Evolutionary conservation across 257 asterid species (phyloP).

Genomic region (Leonotis leonurus): DNA sequence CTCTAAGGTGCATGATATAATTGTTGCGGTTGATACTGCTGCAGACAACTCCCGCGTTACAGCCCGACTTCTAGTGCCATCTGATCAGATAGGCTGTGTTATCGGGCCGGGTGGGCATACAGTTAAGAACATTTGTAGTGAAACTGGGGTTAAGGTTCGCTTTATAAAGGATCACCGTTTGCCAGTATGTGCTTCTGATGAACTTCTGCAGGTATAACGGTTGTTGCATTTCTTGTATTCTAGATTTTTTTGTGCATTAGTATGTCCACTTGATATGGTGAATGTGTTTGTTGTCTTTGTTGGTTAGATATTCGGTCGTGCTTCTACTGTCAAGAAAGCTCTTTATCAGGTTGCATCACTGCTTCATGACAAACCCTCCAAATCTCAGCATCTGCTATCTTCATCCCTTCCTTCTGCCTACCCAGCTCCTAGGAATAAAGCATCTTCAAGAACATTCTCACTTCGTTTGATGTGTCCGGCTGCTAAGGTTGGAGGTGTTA

Average conservation of each 20-base stretch:
- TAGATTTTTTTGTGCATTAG: too few relatives aligned
- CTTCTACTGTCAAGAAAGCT: slow-evolving; percentile 70
- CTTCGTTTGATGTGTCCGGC: slow-evolving; percentile 74
- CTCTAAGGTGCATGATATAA: too few relatives aligned
- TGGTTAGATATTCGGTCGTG: slow-evolving; percentile 72
- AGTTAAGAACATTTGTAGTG: slow-evolving; percentile 71
- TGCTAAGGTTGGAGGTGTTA: slow-evolving; percentile 85
- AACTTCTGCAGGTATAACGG: slow-evolving; percentile 73
- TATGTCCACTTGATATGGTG: not conserved
- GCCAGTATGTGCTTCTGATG: slow-evolving; percentile 91
- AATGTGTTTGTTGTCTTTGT: not conserved
- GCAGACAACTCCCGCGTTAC: slow-evolving; percentile 58
- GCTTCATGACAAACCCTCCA: slow-evolving; percentile 88
- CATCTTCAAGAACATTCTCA: slow-evolving; percentile 66
- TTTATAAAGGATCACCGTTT: slow-evolving; percentile 77
- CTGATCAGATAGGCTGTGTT: slow-evolving; percentile 91
- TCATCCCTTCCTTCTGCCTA: slow-evolving; percentile 55
- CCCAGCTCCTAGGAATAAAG: slow-evolving; percentile 53
- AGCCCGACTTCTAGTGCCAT: slow-evolving; percentile 74
- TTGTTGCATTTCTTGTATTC: not conserved
- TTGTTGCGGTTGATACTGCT: too few relatives aligned
- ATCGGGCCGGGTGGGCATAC: slow-evolving; percentile 95
- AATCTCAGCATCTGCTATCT: slow-evolving; percentile 78
- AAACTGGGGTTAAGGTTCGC: slow-evolving; percentile 89
- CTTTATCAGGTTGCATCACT: slow-evolving; percentile 68